Conservation (phyloP, 306 rosid species). For the Trifolium dubium region DNA sequence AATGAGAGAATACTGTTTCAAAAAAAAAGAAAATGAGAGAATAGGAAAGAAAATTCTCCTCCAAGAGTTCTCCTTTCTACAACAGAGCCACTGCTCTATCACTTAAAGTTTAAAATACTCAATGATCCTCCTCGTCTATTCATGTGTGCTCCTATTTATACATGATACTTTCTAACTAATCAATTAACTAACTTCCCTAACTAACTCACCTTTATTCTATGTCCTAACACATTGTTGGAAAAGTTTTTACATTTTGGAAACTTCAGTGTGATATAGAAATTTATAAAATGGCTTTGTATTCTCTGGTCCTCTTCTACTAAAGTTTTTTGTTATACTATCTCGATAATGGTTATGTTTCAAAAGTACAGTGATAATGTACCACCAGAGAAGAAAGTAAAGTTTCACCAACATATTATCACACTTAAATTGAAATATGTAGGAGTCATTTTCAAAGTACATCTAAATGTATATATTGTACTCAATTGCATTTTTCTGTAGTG, state of each 20-base stretch:
- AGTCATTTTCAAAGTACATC: slow-evolving; percentile 6
- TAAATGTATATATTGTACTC: slow-evolving; percentile 15
- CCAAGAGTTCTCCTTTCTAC: background rate
- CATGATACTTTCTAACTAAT: background rate
- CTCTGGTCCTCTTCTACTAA: slow-evolving; percentile 5
- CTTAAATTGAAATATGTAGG: slow-evolving; percentile 24
- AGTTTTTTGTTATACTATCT: background rate
- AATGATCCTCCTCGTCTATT: background rate
- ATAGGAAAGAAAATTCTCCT: background rate
- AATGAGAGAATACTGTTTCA: background rate
- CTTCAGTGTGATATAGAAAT: slow-evolving; percentile 22
- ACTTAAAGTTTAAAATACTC: background rate
- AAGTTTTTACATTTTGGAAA: slow-evolving; percentile 2
- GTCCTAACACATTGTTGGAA: background rate
- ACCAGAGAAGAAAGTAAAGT: slow-evolving; percentile 7
- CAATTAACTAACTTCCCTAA: background rate
- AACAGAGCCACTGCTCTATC: slow-evolving; percentile 3
- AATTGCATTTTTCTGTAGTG: slow-evolving; percentile 13
- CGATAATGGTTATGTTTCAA: slow-evolving; percentile 4
- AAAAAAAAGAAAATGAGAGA: background rate
- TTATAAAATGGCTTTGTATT: slow-evolving; percentile 18
- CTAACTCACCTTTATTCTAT: background rate
- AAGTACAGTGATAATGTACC: background rate
- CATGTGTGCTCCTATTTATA: background rate
- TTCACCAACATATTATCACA: slow-evolving; percentile 7